phyloP scores from a whole-genome alignment of 2,329 filamentous ascomycete genomes.

The Penicillium nordicum region DNA sequence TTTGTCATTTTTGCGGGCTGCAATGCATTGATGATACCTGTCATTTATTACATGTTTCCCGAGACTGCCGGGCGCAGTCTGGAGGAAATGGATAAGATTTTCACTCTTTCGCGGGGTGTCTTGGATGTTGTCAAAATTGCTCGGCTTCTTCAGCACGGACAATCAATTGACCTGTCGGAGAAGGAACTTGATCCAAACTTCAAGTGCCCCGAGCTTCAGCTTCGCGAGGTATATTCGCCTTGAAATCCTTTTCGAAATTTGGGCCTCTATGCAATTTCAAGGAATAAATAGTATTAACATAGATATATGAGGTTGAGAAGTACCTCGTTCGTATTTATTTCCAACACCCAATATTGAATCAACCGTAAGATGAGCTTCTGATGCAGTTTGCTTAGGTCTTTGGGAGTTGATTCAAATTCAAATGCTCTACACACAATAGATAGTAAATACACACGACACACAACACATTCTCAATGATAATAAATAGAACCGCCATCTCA shows the following conservation, averaged over 20 bases:
- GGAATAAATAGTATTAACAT: background rate
- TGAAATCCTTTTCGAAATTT: background rate
- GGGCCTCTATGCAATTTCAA: background rate
- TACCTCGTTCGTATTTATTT: background rate
- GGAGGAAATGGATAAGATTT: constrained; percentile 24
- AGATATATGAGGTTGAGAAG: background rate
- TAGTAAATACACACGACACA: background rate
- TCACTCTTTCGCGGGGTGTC: constrained; percentile 7
- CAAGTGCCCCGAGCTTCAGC: constrained; percentile 5
- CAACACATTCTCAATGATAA: background rate
- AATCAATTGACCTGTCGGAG: constrained; percentile 1
- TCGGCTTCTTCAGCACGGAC: constrained; percentile 10
- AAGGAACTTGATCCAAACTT: background rate
- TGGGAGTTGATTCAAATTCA: background rate
- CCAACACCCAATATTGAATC: too few species aligned
- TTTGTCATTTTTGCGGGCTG: constrained; percentile 20
- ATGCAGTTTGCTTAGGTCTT: background rate
- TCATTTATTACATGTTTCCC: constrained; percentile 20
- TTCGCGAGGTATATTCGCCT: constrained; percentile 2
- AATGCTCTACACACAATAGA: too few species aligned
- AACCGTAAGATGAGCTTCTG: background rate
- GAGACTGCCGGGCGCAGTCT: constrained; percentile 23
- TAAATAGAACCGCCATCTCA: background rate
- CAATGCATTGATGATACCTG: constrained; percentile 18
- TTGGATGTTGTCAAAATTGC: constrained; percentile 18